Evolutionary conservation across 108 stramenopile species (phyloP).

Genomic region (Parietichytrium sp.): DNA sequence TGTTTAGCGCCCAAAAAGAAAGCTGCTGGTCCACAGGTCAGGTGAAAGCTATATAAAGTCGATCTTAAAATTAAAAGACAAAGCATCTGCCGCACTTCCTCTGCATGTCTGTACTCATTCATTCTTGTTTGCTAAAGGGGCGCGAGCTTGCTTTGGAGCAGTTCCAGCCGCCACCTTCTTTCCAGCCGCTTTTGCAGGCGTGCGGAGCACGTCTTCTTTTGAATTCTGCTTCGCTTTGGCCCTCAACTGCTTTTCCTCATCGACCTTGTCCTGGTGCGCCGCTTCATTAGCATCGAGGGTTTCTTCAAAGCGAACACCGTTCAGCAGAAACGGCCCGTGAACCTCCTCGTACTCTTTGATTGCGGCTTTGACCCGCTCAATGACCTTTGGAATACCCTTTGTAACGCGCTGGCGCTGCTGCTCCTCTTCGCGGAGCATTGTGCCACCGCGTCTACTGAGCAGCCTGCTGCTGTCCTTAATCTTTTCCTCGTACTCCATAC

Average conservation of each 20-base stretch:
- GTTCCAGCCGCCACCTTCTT: neutral
- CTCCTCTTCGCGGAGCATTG: constrained; percentile 22
- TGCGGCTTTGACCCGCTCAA: neutral
- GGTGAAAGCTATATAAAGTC: no score
- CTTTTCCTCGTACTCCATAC: constrained; percentile 11
- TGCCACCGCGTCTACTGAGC: constrained; percentile 1
- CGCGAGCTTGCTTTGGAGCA: no score
- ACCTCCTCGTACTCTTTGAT: constrained; percentile 32
- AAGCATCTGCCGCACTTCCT: no score
- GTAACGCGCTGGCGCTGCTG: constrained; percentile 27
- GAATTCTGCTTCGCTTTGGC: neutral
- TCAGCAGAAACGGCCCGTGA: constrained; percentile 14
- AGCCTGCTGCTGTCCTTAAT: constrained; percentile 35
- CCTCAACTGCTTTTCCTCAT: neutral
- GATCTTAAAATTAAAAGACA: no score
- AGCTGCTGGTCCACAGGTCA: no score
- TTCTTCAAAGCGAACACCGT: neutral
- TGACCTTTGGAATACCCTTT: neutral
- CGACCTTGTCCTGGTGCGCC: neutral
- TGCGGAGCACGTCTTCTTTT: constrained; percentile 4
- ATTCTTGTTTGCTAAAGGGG: no score
- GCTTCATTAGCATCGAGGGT: constrained; percentile 11
- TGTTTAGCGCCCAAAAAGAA: no score
- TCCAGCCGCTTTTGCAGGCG: neutral
- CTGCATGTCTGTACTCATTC: no score